A percentile compares a stretch with the other conserved stretches of the same genome.
Evolutionary conservation across 257 asterid genomes (phyloP).

Genomic region (Mentha longifolia): DNA sequence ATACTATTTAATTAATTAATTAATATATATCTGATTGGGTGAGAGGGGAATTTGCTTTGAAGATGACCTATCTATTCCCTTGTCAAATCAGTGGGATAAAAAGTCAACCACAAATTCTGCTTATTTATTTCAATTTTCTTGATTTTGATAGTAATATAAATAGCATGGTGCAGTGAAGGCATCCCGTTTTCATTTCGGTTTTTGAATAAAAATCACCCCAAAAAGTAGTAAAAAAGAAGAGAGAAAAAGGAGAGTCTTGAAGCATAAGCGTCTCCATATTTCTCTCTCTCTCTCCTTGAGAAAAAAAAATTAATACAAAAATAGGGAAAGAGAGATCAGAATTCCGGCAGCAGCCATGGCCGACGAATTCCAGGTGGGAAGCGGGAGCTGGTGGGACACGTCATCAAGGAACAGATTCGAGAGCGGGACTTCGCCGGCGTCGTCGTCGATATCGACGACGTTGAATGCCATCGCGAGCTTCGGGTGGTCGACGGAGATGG

Average conservation of each 20-base stretch:
- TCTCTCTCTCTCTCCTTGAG: background rate
- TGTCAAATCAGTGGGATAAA: slow-evolving; percentile 52
- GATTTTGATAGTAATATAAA: slow-evolving; percentile 49
- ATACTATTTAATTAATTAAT: background rate
- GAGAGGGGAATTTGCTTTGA: slow-evolving; percentile 48
- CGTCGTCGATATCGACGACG: slow-evolving; percentile 49
- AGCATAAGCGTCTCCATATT: slow-evolving; percentile 35
- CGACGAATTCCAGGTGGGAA: slow-evolving; percentile 78
- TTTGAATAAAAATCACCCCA: slow-evolving; percentile 25
- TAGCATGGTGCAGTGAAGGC: slow-evolving; percentile 44
- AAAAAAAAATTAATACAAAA: background rate
- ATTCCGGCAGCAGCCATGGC: slow-evolving; percentile 52
- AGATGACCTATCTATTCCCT: slow-evolving; percentile 47
- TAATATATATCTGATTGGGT: slow-evolving; percentile 28
- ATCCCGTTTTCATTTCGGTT: slow-evolving; percentile 54
- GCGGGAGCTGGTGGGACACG: slow-evolving; percentile 81
- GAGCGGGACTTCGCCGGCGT: slow-evolving; percentile 44
- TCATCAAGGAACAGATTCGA: slow-evolving; percentile 56
- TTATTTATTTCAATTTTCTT: slow-evolving; percentile 31
- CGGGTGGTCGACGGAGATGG: slow-evolving; percentile 70
- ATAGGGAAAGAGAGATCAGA: background rate
- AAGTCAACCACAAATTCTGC: slow-evolving; percentile 77
- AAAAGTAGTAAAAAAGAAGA: slow-evolving; percentile 7
- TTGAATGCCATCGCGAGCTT: slow-evolving; percentile 52
- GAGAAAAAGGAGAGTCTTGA: slow-evolving; percentile 33